phyloP scores from a whole-genome alignment of 2,329 filamentous ascomycete species.

The Ascochyta viciae-villosae region DNA sequence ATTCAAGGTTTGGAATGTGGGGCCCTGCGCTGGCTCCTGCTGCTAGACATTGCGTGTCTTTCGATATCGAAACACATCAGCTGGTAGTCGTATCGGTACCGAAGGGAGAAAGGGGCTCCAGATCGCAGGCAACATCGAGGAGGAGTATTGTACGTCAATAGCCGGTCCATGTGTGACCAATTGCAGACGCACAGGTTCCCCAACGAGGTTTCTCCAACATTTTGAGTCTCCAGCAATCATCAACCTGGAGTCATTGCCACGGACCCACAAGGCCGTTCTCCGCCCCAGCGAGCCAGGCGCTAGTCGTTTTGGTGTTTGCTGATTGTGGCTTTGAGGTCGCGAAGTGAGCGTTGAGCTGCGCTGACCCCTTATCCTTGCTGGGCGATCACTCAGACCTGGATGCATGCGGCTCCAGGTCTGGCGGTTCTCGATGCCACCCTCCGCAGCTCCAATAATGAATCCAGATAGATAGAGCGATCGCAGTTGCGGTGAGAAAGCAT shows the following conservation, averaged over 20 bases:
- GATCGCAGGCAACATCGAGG: background rate
- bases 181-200: constrained; percentile 11
- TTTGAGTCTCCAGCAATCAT: constrained; percentile 11
- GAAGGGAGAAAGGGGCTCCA: background rate
- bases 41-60: constrained; percentile 8
- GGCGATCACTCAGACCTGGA: background rate
- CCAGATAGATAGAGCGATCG: constrained; percentile 9
- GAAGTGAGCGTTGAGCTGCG: background rate
- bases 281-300: constrained; percentile 10
- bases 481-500: constrained; percentile 21
- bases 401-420: background rate
- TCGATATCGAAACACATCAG: constrained; percentile 1
- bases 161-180: background rate
- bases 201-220: constrained; percentile 13
- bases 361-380: constrained; percentile 1
- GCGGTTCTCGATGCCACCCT: constrained; percentile 3
- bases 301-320: constrained; percentile 11
- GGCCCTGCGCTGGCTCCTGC: constrained; percentile 12
- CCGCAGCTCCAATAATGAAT: constrained; percentile 12
- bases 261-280: constrained; percentile 13
- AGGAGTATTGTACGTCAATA: background rate
- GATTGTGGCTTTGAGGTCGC: constrained; percentile 3
- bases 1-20: constrained; percentile 6
- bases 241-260: constrained; percentile 16
- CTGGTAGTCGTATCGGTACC: constrained; percentile 3